Evolutionary conservation across 768 basidiomycete genomes (phyloP), one percentile per base, ranked within the genome.

Genomic region (Pluteus cervinus): DNA sequence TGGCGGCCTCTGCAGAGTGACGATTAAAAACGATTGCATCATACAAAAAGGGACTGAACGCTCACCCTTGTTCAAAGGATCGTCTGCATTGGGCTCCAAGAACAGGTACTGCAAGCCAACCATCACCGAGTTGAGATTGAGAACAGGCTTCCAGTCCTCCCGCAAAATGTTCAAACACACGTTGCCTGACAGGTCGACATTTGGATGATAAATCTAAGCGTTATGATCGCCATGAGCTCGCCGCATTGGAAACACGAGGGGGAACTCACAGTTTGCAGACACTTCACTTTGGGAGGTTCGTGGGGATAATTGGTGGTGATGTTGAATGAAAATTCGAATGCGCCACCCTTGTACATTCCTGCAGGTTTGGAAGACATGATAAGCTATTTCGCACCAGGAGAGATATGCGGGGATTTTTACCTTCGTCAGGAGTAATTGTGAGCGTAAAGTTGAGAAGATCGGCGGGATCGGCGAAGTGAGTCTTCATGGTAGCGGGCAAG

Each of bases 291-390:
- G 53, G 96, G 96, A 36, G 96, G 92, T 51, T 99, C 94, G 59
- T 99, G 96, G 38, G 96, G 96, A 63, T 99, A 99, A 65, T 94
- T 97, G 61, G 80, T 82, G 65, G 90, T 96, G 76, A 99, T 97
- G 48, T 71, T 76, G 63, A 99, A 93, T 25, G 90, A 91, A 71
- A 99, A 99, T 38, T 69, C 62, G 69, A 98, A 99, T 14, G 81
- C 68, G 47, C 92, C 94, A 52, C 90, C 89, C 64, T 91, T 89
- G 73, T 99, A 99, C 87, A 99, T 97, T 51, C 96, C 94, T 98
- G 41, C 16, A 24, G 2, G 20, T 29, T 39, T 4, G 33, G 16
- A 36, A 32, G 16, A 35, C 18, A 30, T 20, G 33, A 28, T 18
- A 15, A 11, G 28, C 15, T 10, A 14, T 31, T 6, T 30, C n/a